Base-by-base conservation (phyloP, 352 stramenopile species). In the Peronospora farinosa region DNA sequence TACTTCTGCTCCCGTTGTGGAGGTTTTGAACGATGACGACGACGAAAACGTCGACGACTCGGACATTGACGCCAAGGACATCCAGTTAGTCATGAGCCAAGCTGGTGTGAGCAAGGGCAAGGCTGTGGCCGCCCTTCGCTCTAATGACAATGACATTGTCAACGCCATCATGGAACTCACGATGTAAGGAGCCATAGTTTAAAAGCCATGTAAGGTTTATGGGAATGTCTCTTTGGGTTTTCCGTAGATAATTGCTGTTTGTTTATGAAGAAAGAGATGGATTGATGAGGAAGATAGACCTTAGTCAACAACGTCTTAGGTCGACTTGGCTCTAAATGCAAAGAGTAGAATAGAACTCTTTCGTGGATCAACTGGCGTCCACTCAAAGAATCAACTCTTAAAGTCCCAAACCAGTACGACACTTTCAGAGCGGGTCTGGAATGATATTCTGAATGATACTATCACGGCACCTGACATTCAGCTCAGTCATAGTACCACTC, bases 151-250 rank as follows among this genome's bases (percentile, higher is more conserved):
- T 62, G 96, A 99, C 86, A 95, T 99, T 63, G 96, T 99, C 35
- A 99, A 99, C 78, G 87, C 95, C 51, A 99, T 99, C 72, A 99
- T 99, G 96, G 96, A 98, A 72, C 84, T 99, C 60, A 99, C 95
- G 56, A 98, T 98, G 71, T 98, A 97, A 93, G n/a, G 48, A 17
- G 25, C 21, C 13, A 0, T 51, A 58, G 56, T 63, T 57, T 58
- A 51, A 47, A 63, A 60, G 59, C 53, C 47, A 42, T 42, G 47
- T 47, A 57, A 31, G 31, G 28, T 53, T 35, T 42, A 48, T 39
- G 47, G 37, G 51, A 51, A 43, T 54, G 53, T 63, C 47, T 62
- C 61, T 67, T 69, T 65, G 60, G 60, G 50, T 53, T 65, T 67
- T 32, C 28, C 28, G 3, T 32, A 11, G 7, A 32, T 13, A 32